phyloP scores from a whole-genome alignment of 2,329 filamentous ascomycete species.

The Diatrype stigma region DNA sequence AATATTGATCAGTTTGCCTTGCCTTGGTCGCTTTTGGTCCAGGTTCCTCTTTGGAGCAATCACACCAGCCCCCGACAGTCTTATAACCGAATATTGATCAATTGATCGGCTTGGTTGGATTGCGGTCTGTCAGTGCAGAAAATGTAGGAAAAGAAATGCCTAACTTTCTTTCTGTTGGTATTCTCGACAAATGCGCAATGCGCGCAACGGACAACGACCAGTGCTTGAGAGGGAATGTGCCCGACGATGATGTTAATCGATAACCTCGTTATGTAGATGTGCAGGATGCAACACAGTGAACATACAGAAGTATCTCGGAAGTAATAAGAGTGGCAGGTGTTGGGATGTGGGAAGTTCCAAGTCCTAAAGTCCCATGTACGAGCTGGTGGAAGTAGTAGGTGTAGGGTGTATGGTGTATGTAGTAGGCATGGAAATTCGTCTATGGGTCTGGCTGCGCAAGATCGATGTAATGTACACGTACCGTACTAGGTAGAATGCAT shows the following conservation, averaged over 20 bases:
- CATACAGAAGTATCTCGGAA: neutral
- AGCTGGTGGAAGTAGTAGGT: neutral
- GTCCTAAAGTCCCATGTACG: neutral
- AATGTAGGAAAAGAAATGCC: too few relatives aligned
- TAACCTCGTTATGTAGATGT: neutral
- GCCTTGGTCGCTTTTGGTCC: neutral
- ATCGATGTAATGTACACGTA: neutral
- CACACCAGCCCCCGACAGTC: too few relatives aligned
- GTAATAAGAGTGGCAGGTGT: neutral
- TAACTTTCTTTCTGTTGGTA: too few relatives aligned
- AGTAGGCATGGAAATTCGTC: neutral
- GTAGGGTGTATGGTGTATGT: neutral
- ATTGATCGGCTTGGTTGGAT: too few relatives aligned
- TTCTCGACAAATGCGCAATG: too few relatives aligned
- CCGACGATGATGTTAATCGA: neutral
- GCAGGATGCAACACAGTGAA: neutral
- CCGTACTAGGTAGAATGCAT: neutral
- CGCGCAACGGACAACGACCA: too few relatives aligned
- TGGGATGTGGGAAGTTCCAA: neutral
- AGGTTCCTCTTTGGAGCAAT: too few relatives aligned
- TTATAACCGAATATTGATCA: too few relatives aligned
- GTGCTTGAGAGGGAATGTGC: too few relatives aligned
- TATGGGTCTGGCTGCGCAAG: neutral
- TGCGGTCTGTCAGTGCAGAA: too few relatives aligned
- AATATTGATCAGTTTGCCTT: neutral